Evolutionary conservation across 257 asterid genomes (phyloP).

Genomic region (Forsythia viridissima): DNA sequence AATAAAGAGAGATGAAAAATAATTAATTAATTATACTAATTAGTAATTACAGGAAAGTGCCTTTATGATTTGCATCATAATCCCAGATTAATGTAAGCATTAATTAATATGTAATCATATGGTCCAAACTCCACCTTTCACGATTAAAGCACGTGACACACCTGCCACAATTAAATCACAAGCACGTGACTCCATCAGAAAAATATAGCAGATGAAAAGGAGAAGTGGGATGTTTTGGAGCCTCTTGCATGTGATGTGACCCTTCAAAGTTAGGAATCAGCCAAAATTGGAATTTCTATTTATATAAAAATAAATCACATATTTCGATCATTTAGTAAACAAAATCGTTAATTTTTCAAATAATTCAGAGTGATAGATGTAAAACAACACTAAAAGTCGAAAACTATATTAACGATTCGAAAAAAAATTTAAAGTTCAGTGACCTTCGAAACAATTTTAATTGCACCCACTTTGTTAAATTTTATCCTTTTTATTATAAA

Average conservation of each 20-base stretch:
- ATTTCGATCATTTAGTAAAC: no score
- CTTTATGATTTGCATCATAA: conserved; percentile 3
- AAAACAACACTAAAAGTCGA: not conserved
- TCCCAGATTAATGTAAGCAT: not conserved
- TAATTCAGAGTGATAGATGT: no score
- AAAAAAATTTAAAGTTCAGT: no score
- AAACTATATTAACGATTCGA: not conserved
- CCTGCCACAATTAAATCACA: conserved; percentile 7
- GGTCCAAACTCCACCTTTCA: conserved; percentile 27
- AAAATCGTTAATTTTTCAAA: no score
- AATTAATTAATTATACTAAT: not conserved
- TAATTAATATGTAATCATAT: conserved; percentile 13
- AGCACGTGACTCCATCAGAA: conserved; percentile 31
- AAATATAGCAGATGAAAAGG: not conserved
- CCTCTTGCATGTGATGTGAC: not conserved
- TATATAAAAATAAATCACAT: no score
- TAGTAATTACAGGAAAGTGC: conserved; percentile 2
- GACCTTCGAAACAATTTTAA: no score
- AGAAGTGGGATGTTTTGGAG: not conserved
- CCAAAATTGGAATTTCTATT: not conserved
- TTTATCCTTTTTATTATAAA: no score
- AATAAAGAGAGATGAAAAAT: not conserved
- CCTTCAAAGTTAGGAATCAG: not conserved
- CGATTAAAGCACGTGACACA: conserved; percentile 43
- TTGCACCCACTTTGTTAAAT: no score